A percentile compares a stretch with the other conserved stretches of the same genome.
Conservation (phyloP, 805 yeast species). For the Ogataea allantospora region DNA sequence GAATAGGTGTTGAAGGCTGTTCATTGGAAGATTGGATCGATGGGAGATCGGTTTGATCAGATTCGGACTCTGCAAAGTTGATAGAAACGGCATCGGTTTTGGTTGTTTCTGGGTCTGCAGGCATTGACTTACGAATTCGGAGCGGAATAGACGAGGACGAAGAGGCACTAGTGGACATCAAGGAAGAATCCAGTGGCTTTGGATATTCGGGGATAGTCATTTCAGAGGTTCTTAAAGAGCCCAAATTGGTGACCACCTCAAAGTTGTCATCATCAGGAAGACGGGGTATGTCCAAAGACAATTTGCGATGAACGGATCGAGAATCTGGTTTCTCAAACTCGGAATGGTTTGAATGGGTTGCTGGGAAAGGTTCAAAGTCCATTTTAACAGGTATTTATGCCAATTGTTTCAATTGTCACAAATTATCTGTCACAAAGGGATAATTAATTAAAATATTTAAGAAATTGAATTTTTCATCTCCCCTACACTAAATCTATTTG, state of each 20-base stretch:
- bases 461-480: not conserved
- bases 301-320: slow-evolving; percentile 9
- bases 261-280: slow-evolving; percentile 28
- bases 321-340: not conserved
- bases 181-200: not conserved
- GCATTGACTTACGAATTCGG: slow-evolving; percentile 36
- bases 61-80: slow-evolving; percentile 13
- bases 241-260: slow-evolving; percentile 22
- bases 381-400: not conserved
- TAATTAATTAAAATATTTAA: not conserved
- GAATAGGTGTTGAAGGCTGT: slow-evolving; percentile 20
- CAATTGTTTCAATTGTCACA: not conserved
- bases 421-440: slow-evolving; percentile 1
- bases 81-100: slow-evolving; percentile 46
- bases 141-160: slow-evolving; percentile 26
- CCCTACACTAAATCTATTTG: slow-evolving; percentile 4
- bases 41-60: slow-evolving; percentile 4
- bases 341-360: not conserved
- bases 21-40: slow-evolving; percentile 15
- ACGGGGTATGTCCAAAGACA: slow-evolving; percentile 25
- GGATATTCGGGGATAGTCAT: slow-evolving; percentile 20
- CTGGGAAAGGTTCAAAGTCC: not conserved
- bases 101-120: slow-evolving; percentile 54
- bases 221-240: slow-evolving; percentile 18
- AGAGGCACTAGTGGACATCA: slow-evolving; percentile 26